A percentile compares a stretch with the other conserved stretches of the same genome.
Conservation (phyloP, 2,329 filamentous ascomycete genomes). For the Tolypocladium inflatum region DNA sequence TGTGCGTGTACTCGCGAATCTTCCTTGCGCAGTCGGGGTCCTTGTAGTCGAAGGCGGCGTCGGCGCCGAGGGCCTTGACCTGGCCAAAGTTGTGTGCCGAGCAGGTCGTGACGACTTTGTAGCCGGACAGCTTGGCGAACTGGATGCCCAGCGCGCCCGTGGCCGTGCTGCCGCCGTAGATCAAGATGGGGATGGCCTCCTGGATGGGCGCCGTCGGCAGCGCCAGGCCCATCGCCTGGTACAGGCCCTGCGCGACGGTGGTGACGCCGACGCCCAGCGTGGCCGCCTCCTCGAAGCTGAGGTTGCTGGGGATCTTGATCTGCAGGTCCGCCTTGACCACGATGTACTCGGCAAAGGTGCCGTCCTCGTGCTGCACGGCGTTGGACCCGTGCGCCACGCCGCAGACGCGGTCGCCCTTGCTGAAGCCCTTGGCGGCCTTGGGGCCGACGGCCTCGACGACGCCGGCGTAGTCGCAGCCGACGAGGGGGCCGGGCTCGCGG, state of each 20-base stretch:
- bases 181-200: constrained; percentile 21
- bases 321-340: constrained; percentile 9
- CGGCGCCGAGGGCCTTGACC: constrained; percentile 30
- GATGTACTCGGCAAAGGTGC: constrained; percentile 20
- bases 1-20: constrained; percentile 13
- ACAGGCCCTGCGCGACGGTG: constrained; percentile 20
- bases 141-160: constrained; percentile 35
- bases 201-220: constrained; percentile 9
- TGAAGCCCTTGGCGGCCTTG: constrained; percentile 3
- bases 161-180: constrained; percentile 34
- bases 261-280: constrained; percentile 13
- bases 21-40: constrained; percentile 7
- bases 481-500: constrained; percentile 14
- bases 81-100: constrained; percentile 27
- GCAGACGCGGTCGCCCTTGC: constrained; percentile 16
- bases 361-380: constrained; percentile 7
- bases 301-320: constrained; percentile 13
- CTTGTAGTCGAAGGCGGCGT: constrained; percentile 31
- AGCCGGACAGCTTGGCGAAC: constrained; percentile 27
- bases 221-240: constrained; percentile 15
- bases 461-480: constrained; percentile 25
- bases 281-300: constrained; percentile 15
- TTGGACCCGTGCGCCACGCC: constrained; percentile 14
- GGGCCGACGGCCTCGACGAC: constrained; percentile 16
- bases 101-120: constrained; percentile 32